Base-by-base conservation (phyloP, 1,284 basidiomycete genomes). In the Lentinula novae-zelandiae region DNA sequence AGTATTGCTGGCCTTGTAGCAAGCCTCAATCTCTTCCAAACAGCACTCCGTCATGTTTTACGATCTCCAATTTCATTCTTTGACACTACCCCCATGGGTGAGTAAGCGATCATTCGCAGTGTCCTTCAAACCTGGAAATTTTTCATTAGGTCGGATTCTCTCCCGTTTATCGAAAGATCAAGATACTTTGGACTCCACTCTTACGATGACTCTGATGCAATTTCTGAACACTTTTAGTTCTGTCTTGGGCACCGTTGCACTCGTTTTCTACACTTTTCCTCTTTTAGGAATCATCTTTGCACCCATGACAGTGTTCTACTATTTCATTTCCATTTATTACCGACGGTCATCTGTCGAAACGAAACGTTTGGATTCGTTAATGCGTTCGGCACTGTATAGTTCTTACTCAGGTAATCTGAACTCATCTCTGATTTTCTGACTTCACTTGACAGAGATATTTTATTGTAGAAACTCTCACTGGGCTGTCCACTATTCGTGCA, bases 31-130 rank as follows among this genome's bases (percentile, higher is more conserved):
- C 75, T 93, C 48, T 92, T 90, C 73, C 80, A 76, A 66, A 73
- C 73, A 51, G 83, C 85, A 10, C 75, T 87, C 53, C 73, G 67
- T 34, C 78, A 78, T 20, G 83, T 93, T 8, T 72, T 91, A 22
- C 74, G 78, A 9, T 90, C 90, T 0, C 90, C 91, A 0, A 76
- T 89, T 51, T 80, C 85, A 3, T 93, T 92, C 75, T 94, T 93
- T 69, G 93, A 95, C 66, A 90, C 87, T 0, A 94, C 91, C 0
- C 92, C 93, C 0, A 81, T 90, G 61, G 92, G 92, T 73, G 72
- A 73, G 64, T 64, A 76, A 39, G 44, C 3, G 20, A 13, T 42
- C 22, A 8, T 49, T 27, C 9, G 13, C 7, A 56, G 17, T 50
- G 31, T 65, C 5, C 17, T 27, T 33, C 72, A 73, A 64, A 65